These are phyloP conservation scores for Syncephalastrum monosporum DNA, from an alignment of 371 early-diverging fungal species.

Conservation along the genomic window DNA sequence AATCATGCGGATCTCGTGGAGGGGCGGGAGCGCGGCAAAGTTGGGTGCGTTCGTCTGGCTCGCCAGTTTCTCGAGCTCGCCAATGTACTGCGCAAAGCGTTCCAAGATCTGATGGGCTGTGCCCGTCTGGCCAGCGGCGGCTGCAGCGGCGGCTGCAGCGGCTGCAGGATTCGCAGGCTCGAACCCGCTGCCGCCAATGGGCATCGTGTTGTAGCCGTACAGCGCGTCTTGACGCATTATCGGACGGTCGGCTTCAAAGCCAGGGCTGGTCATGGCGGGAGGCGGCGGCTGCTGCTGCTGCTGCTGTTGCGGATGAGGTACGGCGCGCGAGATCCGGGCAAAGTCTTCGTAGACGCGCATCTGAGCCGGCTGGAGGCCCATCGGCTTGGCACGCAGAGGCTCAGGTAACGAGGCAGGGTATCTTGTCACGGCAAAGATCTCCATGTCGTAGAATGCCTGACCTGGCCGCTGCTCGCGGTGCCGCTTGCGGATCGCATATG, in stretches of 20 bases:
- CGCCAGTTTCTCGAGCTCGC: slow-evolving; percentile 78
- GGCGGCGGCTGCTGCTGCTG: background rate
- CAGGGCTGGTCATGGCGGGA: no score
- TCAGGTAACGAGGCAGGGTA: slow-evolving; percentile 89
- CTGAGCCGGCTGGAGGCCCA: slow-evolving; percentile 77
- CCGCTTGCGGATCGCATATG: slow-evolving; percentile 75
- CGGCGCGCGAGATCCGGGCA: slow-evolving; percentile 48
- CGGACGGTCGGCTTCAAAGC: slow-evolving; percentile 9
- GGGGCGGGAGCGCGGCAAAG: slow-evolving; percentile 69
- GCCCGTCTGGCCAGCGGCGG: background rate
- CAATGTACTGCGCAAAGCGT: slow-evolving; percentile 66
- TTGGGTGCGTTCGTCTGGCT: slow-evolving; percentile 55
- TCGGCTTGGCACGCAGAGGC: slow-evolving; percentile 75
- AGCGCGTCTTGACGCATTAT: slow-evolving; percentile 11
- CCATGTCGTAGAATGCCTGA: slow-evolving; percentile 89
- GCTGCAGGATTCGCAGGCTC: no score
- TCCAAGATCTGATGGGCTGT: slow-evolving; percentile 64
- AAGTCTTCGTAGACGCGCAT: slow-evolving; percentile 79
- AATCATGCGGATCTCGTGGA: slow-evolving; percentile 74
- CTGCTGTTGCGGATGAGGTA: slow-evolving; percentile 13
- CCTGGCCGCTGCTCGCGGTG: slow-evolving; percentile 85
- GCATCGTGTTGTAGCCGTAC: slow-evolving; percentile 11
- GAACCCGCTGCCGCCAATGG: no score
- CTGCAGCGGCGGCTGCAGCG: background rate
- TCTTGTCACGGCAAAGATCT: slow-evolving; percentile 67